These are phyloP conservation scores for Iris macrosiphon DNA, from an alignment of 106 monocot genomes.

Conservation along the genomic window DNA sequence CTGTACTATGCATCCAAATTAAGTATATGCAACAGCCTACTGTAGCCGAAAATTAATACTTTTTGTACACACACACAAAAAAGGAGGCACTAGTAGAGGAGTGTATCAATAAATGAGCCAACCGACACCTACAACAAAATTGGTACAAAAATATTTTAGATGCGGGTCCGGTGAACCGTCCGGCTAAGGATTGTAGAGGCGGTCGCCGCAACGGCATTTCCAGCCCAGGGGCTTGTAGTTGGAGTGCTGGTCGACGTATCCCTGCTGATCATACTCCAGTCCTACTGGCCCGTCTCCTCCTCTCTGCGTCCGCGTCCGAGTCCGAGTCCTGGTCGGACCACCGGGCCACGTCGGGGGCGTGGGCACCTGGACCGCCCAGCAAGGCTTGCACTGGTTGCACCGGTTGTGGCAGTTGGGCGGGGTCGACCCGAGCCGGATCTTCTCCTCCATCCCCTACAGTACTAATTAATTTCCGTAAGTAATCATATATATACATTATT, in stretches of 20 bases:
- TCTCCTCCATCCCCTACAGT: constrained; percentile 44
- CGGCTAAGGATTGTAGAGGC: constrained; percentile 51
- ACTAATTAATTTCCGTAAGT: constrained; percentile 16
- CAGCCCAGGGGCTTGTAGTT: constrained; percentile 93
- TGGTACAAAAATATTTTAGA: no score
- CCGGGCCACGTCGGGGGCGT: constrained; percentile 27
- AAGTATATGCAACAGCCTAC: no score
- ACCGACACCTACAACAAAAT: no score
- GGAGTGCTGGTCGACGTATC: constrained; percentile 31
- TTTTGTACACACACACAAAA: no score
- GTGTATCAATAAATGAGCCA: no score
- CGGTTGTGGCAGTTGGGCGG: constrained; percentile 92
- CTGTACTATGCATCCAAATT: no score
- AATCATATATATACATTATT: constrained; percentile 16
- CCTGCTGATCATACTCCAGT: background rate
- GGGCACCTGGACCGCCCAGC: constrained; percentile 82
- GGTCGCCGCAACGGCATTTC: constrained; percentile 74
- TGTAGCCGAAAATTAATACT: no score
- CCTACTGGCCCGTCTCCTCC: background rate
- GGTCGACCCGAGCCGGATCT: constrained; percentile 71
- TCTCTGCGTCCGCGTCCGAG: no score
- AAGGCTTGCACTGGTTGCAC: constrained; percentile 79
- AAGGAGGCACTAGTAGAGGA: no score
- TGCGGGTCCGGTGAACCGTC: no score
- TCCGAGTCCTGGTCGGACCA: background rate